A percentile compares a stretch with the other conserved stretches of the same genome.
phyloP scores from a whole-genome alignment of 2,329 filamentous ascomycete genomes.

The Aspergillus cejpii region DNA sequence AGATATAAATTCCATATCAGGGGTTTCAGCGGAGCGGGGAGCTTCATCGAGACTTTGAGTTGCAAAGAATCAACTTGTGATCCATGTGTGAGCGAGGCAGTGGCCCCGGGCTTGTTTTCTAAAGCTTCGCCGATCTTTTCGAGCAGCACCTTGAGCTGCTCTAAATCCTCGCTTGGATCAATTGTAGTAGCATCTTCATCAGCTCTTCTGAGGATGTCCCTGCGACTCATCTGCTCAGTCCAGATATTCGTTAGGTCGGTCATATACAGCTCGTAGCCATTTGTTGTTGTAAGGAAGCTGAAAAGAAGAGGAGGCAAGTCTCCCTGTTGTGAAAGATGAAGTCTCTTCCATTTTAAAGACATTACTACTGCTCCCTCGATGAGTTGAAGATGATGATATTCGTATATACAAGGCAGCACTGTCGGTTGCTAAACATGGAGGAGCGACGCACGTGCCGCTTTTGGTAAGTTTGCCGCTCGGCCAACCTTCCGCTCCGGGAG shows the following conservation, averaged over 20 bases:
- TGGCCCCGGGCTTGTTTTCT: slow-evolving; percentile 26
- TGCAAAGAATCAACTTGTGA: slow-evolving; percentile 34
- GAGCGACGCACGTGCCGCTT: slow-evolving; percentile 14
- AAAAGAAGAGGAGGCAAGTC: slow-evolving; percentile 35
- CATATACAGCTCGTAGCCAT: slow-evolving; percentile 48
- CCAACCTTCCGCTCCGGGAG: slow-evolving; percentile 16
- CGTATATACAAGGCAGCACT: slow-evolving; percentile 3
- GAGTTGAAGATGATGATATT: not conserved
- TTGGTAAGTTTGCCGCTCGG: slow-evolving; percentile 22
- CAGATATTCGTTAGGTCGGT: slow-evolving; percentile 56
- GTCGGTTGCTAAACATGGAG: slow-evolving; percentile 3
- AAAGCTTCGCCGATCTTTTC: slow-evolving; percentile 50
- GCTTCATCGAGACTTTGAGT: slow-evolving; percentile 43
- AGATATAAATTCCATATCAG: slow-evolving; percentile 50
- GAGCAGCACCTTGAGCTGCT: slow-evolving; percentile 52
- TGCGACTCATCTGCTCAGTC: slow-evolving; percentile 45
- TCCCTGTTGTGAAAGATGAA: slow-evolving; percentile 23
- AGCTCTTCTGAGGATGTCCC: slow-evolving; percentile 46
- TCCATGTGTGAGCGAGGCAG: slow-evolving; percentile 25
- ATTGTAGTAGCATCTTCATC: slow-evolving; percentile 48
- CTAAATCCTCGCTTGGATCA: slow-evolving; percentile 52
- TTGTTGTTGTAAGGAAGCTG: slow-evolving; percentile 28
- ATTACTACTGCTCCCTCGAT: slow-evolving; percentile 16
- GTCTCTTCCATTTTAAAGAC: slow-evolving; percentile 33
- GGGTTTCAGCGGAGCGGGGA: slow-evolving; percentile 50